Percentiles rank a stretch among this genome's conserved stretches.
phyloP scores from a whole-genome alignment of 768 basidiomycete species.

The Cystofilobasidium capitatum region DNA sequence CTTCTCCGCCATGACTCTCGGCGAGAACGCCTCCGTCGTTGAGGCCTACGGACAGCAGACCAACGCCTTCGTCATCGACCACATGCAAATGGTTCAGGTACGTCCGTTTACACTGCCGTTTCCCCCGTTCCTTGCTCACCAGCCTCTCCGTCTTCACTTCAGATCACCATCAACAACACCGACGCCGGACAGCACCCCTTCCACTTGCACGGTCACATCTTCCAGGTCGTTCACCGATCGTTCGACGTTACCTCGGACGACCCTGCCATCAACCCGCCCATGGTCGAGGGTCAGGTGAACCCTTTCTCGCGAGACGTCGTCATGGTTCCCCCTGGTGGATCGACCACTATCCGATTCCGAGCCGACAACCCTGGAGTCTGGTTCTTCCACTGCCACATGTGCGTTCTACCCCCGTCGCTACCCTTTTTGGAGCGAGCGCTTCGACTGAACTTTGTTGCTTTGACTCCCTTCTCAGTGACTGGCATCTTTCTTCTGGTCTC shows the following conservation, averaged over 20 bases:
- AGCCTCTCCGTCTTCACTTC: slow-evolving; percentile 3
- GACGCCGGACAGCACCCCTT: slow-evolving; percentile 42
- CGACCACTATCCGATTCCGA: slow-evolving; percentile 63
- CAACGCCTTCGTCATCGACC: slow-evolving; percentile 56
- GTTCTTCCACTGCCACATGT: slow-evolving; percentile 55
- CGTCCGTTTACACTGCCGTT: background rate
- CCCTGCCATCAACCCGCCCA: slow-evolving; percentile 65
- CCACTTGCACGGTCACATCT: slow-evolving; percentile 63
- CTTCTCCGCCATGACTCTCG: slow-evolving; percentile 67
- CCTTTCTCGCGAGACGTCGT: slow-evolving; percentile 83
- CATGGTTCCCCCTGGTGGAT: slow-evolving; percentile 37
- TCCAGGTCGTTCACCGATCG: slow-evolving; percentile 57
- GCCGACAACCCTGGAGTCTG: slow-evolving; percentile 91
- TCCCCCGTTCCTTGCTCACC: background rate
- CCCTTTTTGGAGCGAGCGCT: background rate
- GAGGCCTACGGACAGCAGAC: slow-evolving; percentile 70
- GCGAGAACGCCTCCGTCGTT: slow-evolving; percentile 47
- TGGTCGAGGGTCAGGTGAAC: slow-evolving; percentile 65
- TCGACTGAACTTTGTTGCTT: background rate
- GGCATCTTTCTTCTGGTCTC: slow-evolving; percentile 49
- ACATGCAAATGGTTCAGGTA: slow-evolving; percentile 66
- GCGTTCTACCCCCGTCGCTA: slow-evolving; percentile 5
- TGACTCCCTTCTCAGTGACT: slow-evolving; percentile 20
- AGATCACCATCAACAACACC: slow-evolving; percentile 29
- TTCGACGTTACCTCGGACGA: slow-evolving; percentile 60